Evolutionary conservation across 805 yeast genomes (phyloP).

Genomic region (Metschnikowia borealis): DNA sequence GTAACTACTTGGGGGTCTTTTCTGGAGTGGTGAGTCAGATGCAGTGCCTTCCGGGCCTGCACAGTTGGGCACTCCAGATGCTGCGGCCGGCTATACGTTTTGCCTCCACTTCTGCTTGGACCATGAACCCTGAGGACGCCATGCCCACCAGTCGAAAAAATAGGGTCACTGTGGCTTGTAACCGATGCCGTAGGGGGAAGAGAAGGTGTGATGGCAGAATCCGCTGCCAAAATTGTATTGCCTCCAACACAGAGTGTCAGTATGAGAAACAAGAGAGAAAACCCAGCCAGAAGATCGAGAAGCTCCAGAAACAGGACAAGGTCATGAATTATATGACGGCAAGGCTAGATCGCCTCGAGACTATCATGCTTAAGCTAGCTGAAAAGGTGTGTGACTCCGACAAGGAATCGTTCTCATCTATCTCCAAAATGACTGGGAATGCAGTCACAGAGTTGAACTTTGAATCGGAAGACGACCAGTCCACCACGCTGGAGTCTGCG

Average conservation of each 20-base stretch:
- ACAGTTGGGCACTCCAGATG: background rate
- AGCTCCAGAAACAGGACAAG: slow-evolving; percentile 4
- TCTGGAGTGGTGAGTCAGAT: too few species aligned
- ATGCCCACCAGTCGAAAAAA: background rate
- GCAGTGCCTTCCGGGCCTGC: background rate
- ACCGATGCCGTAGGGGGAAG: slow-evolving; percentile 15
- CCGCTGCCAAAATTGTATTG: slow-evolving; percentile 13
- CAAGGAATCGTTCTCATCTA: background rate
- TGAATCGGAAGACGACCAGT: slow-evolving; percentile 1
- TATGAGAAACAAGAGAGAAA: slow-evolving; percentile 11
- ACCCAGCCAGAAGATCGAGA: slow-evolving; percentile 3
- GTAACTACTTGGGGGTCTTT: too few species aligned
- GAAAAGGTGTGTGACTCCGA: slow-evolving; percentile 1
- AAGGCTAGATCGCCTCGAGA: slow-evolving; percentile 8
- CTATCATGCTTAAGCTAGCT: slow-evolving; percentile 1
- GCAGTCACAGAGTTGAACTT: background rate
- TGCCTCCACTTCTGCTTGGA: background rate
- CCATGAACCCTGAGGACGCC: background rate
- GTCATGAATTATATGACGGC: background rate
- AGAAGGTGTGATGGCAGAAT: slow-evolving; percentile 14
- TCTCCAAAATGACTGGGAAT: background rate
- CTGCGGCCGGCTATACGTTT: background rate
- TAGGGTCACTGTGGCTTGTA: slow-evolving; percentile 16
- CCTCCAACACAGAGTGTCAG: slow-evolving; percentile 9
- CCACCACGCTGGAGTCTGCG: background rate